Percentiles rank a stretch among this genome's conserved stretches.
Evolutionary conservation across 75 land plant species (phyloP).

Genomic region (Azolla pinnata): DNA sequence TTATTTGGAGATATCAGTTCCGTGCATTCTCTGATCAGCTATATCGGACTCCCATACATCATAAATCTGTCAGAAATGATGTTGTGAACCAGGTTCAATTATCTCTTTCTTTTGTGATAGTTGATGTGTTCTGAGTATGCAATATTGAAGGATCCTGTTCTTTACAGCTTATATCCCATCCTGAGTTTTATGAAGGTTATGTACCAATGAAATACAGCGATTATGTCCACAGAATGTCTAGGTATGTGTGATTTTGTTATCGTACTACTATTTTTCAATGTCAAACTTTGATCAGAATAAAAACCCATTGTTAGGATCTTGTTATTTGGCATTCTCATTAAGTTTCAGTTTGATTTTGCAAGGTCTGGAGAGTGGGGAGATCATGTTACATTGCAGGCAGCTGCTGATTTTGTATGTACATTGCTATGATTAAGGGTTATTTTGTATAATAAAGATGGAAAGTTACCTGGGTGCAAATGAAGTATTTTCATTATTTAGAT

Average conservation of each 20-base stretch:
- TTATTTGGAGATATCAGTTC: constrained; percentile 24
- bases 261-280: too few relatives aligned
- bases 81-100: constrained; percentile 24
- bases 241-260: constrained; percentile 22
- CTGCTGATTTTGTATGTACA: constrained; percentile 76
- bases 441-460: too few relatives aligned
- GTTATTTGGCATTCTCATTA: too few relatives aligned
- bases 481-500: too few relatives aligned
- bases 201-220: constrained; percentile 79
- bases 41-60: constrained; percentile 31
- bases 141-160: too few relatives aligned
- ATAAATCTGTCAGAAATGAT: constrained; percentile 27
- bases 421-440: too few relatives aligned
- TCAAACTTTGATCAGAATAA: too few relatives aligned
- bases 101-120: neutral
- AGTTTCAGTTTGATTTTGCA: neutral
- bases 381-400: constrained; percentile 89
- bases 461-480: too few relatives aligned
- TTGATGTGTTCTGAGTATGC: too few relatives aligned
- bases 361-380: constrained; percentile 93
- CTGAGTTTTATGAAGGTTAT: constrained; percentile 62
- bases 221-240: constrained; percentile 71
- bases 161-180: constrained; percentile 48
- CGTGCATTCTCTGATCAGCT: constrained; percentile 32
- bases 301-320: too few relatives aligned